Percentiles rank a stretch among this genome's conserved stretches.
phyloP scores from a whole-genome alignment of 495 filamentous ascomycete genomes.

The Aspergillus affinis region DNA sequence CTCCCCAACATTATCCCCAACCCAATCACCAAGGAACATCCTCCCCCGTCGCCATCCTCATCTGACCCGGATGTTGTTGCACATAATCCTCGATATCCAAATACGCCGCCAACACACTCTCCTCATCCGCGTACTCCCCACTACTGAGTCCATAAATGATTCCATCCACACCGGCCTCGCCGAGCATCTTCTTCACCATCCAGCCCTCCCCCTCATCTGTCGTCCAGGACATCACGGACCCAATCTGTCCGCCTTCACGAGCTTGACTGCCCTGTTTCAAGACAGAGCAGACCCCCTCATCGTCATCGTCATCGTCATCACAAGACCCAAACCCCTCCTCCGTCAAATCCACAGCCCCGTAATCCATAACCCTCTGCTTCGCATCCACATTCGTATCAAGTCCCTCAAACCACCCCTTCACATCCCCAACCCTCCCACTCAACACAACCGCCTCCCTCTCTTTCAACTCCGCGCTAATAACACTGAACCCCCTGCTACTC shows the following conservation, averaged over 20 bases:
- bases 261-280: neutral
- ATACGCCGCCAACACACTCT: neutral
- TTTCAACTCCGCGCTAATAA: neutral
- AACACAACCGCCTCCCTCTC: conserved; percentile 9
- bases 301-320: too few species aligned
- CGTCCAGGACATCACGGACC: conserved; percentile 9
- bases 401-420: neutral
- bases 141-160: conserved; percentile 8
- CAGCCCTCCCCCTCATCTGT: neutral
- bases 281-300: neutral
- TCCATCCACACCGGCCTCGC: conserved; percentile 1
- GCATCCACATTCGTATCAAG: too few species aligned
- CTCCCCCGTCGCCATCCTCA: conserved; percentile 6
- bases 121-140: conserved; percentile 3
- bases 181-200: neutral
- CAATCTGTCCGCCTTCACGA: neutral
- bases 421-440: neutral
- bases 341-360: neutral
- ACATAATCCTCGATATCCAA: conserved; percentile 7
- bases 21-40: conserved; percentile 2
- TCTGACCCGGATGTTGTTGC: neutral
- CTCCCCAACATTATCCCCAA: too few species aligned
- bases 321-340: neutral
- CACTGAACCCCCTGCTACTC: neutral
- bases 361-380: conserved; percentile 11